These are phyloP conservation scores for Cynanchum wilfordii DNA, from an alignment of 257 asterid genomes.

Conservation along the genomic window DNA sequence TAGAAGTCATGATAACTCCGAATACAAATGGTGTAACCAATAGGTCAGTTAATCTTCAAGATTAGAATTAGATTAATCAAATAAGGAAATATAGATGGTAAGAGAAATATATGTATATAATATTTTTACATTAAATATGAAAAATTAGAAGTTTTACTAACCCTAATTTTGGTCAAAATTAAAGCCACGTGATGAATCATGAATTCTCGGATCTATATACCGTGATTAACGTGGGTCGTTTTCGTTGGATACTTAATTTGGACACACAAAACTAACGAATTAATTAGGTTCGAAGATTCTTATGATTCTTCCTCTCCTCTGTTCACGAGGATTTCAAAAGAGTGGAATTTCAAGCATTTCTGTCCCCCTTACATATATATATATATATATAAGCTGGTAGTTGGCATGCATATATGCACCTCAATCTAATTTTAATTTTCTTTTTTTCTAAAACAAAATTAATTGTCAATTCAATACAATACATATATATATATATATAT, in stretches of 20 bases:
- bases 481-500: too few relatives aligned
- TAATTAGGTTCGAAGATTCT: constrained; percentile 5
- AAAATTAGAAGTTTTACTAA: too few relatives aligned
- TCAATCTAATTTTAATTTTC: neutral
- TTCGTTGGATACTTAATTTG: constrained; percentile 25
- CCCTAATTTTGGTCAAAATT: constrained; percentile 19
- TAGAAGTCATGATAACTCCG: too few relatives aligned
- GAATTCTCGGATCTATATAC: constrained; percentile 30
- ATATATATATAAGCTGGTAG: neutral
- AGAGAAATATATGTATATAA: too few relatives aligned
- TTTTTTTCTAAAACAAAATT: too few relatives aligned
- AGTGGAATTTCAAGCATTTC: neutral
- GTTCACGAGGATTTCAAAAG: constrained; percentile 3
- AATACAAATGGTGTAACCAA: too few relatives aligned
- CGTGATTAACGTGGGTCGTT: constrained; percentile 67
- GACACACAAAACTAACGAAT: neutral
- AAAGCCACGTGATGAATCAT: constrained; percentile 17
- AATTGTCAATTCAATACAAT: too few relatives aligned
- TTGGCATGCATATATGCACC: neutral
- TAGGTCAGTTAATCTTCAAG: too few relatives aligned
- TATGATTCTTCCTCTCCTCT: constrained; percentile 17
- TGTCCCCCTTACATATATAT: neutral
- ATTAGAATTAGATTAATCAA: too few relatives aligned
- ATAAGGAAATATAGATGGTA: too few relatives aligned
- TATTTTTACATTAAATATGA: too few relatives aligned